phyloP scores from a whole-genome alignment of 768 basidiomycete genomes.

The Candolleomyces aberdarensis region DNA sequence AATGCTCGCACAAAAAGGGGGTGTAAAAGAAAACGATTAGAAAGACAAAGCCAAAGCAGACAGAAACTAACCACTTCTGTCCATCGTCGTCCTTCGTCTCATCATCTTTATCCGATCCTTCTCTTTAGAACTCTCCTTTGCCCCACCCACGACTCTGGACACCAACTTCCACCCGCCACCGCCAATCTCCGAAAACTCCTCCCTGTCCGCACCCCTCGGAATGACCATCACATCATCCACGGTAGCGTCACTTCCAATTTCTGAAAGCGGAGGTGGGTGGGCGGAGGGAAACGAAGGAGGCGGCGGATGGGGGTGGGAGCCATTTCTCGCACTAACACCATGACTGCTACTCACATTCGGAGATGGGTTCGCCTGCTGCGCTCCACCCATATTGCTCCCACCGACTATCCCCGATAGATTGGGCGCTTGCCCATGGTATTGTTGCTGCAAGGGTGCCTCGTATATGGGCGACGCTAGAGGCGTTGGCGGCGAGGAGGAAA shows the following conservation, averaged over 20 bases:
- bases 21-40: background rate
- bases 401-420: too few relatives aligned
- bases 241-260: conserved; percentile 24
- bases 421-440: background rate
- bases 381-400: background rate
- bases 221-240: conserved; percentile 44
- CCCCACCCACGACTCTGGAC: conserved; percentile 16
- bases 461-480: background rate
- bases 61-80: conserved; percentile 32
- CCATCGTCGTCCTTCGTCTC: conserved; percentile 57
- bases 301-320: background rate
- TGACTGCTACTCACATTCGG: conserved; percentile 2
- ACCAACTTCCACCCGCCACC: conserved; percentile 56
- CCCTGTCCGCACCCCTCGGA: conserved; percentile 40
- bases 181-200: conserved; percentile 28
- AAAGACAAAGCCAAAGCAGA: background rate
- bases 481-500: background rate
- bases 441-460: background rate
- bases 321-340: background rate
- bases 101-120: conserved; percentile 40
- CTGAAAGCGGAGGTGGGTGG: conserved; percentile 11
- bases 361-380: background rate
- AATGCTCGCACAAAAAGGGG: background rate
- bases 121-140: conserved; percentile 23
- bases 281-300: background rate